These are phyloP conservation scores for Neoboletus brunneissimus DNA, from an alignment of 768 basidiomycete species.

Conservation along the genomic window DNA sequence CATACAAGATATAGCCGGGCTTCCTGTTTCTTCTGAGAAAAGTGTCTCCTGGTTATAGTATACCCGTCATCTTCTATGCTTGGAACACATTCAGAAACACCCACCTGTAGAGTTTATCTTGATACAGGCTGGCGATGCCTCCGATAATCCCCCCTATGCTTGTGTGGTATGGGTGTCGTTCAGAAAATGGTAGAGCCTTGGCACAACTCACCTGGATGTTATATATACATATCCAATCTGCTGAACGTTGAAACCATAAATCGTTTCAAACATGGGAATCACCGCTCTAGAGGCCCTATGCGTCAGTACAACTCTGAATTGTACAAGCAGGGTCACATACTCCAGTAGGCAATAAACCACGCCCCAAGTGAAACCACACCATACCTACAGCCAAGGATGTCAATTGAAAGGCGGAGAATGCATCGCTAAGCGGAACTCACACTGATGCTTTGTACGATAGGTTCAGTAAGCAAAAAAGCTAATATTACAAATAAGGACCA, in stretches of 20 bases:
- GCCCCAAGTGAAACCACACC: constrained; percentile 74
- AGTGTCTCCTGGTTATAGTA: constrained; percentile 22
- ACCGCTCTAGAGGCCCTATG: constrained; percentile 42
- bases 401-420: background rate
- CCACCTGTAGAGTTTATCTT: constrained; percentile 50
- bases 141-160: constrained; percentile 54
- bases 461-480: constrained; percentile 45
- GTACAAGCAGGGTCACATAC: constrained; percentile 28
- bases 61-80: constrained; percentile 14
- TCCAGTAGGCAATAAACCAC: constrained; percentile 64
- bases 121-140: constrained; percentile 41
- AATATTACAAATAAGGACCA: background rate
- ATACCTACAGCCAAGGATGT: constrained; percentile 40
- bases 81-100: background rate
- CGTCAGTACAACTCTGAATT: background rate
- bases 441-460: constrained; percentile 69
- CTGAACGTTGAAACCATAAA: constrained; percentile 62
- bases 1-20: constrained; percentile 59
- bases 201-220: constrained; percentile 44
- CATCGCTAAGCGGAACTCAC: constrained; percentile 36
- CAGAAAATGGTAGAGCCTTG: background rate
- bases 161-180: constrained; percentile 1
- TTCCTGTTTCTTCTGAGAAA: constrained; percentile 40
- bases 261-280: constrained; percentile 48
- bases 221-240: constrained; percentile 58